Conservation (phyloP, 176 grass and related monocot species). For the Rhipidocladum racemiflorum region DNA sequence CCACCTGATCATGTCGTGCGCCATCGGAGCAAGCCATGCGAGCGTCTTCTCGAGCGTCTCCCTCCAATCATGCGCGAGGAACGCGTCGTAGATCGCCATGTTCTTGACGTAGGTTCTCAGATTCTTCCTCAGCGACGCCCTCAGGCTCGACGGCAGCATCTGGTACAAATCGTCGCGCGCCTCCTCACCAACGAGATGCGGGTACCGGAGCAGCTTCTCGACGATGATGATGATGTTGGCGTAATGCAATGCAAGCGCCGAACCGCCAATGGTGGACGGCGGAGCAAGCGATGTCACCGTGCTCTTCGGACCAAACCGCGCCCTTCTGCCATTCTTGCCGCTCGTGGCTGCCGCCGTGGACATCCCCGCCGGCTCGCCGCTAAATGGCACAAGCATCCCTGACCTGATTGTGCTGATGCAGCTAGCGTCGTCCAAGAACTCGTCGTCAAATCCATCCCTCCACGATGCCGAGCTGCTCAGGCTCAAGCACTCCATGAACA, state of each 20-base stretch:
- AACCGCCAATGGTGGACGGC: conserved; percentile 69
- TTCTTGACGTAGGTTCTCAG: conserved; percentile 61
- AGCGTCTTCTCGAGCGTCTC: conserved; percentile 75
- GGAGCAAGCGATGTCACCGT: conserved; percentile 64
- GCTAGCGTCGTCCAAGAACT: conserved; percentile 56
- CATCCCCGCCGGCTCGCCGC: conserved; percentile 34
- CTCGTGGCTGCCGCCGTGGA: conserved; percentile 2
- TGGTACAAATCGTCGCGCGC: conserved; percentile 92
- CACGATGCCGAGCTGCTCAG: conserved; percentile 47
- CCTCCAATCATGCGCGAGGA: conserved; percentile 90
- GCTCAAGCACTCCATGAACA: conserved; percentile 91
- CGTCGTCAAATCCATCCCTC: conserved; percentile 48
- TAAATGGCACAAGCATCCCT: conserved; percentile 55
- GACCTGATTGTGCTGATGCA: conserved; percentile 52
- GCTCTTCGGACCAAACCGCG: conserved; percentile 67
- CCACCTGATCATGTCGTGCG: conserved; percentile 83
- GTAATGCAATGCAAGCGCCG: conserved; percentile 76
- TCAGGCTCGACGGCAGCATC: conserved; percentile 83
- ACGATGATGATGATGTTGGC: conserved; percentile 87
- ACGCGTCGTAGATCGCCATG: conserved; percentile 81
- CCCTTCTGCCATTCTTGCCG: conserved; percentile 21
- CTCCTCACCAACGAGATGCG: conserved; percentile 85
- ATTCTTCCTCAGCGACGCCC: conserved; percentile 39
- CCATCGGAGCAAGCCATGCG: conserved; percentile 83
- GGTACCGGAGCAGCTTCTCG: conserved; percentile 86